Percentiles rank a stretch among this genome's conserved stretches.
Evolutionary conservation across 495 filamentous ascomycete genomes (phyloP).

Genomic region (Penicillium malachiteum): DNA sequence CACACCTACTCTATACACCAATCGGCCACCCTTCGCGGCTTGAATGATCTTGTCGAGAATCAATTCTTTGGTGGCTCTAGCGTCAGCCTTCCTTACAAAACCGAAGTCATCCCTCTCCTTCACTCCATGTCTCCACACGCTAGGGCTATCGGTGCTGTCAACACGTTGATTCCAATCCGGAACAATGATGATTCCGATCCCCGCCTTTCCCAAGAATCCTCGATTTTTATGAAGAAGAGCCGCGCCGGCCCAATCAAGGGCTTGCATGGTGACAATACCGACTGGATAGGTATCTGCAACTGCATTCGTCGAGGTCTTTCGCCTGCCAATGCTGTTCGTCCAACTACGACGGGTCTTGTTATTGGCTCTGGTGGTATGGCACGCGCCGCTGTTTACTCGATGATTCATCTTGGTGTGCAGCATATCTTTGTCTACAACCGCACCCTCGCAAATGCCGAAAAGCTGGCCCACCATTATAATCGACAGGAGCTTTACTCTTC

Average conservation of each 20-base stretch:
- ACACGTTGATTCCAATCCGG: slow-evolving; percentile 71
- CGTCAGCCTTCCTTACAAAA: slow-evolving; percentile 72
- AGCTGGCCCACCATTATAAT: slow-evolving; percentile 70
- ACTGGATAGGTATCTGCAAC: slow-evolving; percentile 74
- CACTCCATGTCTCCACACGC: slow-evolving; percentile 73
- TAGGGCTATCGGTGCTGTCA: slow-evolving; percentile 73
- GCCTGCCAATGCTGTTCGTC: slow-evolving; percentile 72
- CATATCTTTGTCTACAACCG: slow-evolving; percentile 75
- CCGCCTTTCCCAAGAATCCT: slow-evolving; percentile 33
- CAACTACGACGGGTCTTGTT: slow-evolving; percentile 64
- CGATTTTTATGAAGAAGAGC: slow-evolving; percentile 56
- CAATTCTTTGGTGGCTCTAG: slow-evolving; percentile 72
- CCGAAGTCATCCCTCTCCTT: slow-evolving; percentile 65
- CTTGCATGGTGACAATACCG: slow-evolving; percentile 79
- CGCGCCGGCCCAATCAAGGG: slow-evolving; percentile 60
- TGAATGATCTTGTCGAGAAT: slow-evolving; percentile 62
- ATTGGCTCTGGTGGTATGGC: slow-evolving; percentile 82
- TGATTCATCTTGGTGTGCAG: slow-evolving; percentile 72
- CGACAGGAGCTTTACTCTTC: slow-evolving; percentile 32
- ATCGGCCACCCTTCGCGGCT: slow-evolving; percentile 61
- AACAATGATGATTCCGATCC: slow-evolving; percentile 50
- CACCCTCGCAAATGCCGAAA: slow-evolving; percentile 56
- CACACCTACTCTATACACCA: slow-evolving; percentile 69
- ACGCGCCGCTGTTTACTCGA: slow-evolving; percentile 73
- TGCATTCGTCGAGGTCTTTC: slow-evolving; percentile 73